These are phyloP conservation scores for Coniella vitis DNA, from an alignment of 2,329 filamentous ascomycete genomes.

Conservation along the genomic window DNA sequence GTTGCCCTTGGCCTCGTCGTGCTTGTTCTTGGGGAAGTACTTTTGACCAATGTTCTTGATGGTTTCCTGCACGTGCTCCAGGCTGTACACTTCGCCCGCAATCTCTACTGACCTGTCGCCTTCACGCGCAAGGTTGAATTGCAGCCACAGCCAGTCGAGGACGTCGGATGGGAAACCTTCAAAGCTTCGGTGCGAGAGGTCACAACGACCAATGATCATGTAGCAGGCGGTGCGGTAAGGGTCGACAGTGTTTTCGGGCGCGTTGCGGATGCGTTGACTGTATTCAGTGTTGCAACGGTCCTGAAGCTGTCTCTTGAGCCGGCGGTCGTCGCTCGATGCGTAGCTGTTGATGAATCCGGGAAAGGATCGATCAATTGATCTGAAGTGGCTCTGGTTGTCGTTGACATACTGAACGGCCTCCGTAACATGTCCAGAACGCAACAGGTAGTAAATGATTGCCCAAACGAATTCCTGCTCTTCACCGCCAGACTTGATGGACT, in stretches of 20 bases:
- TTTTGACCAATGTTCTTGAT: constrained; percentile 84
- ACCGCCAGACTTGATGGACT: constrained; percentile 30
- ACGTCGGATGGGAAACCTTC: constrained; percentile 58
- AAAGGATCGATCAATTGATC: constrained; percentile 86
- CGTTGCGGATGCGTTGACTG: constrained; percentile 74
- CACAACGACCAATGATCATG: constrained; percentile 85
- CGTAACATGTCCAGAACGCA: constrained; percentile 74
- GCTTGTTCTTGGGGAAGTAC: constrained; percentile 76
- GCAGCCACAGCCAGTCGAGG: constrained; percentile 67
- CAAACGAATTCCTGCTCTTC: constrained; percentile 80
- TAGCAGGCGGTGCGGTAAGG: constrained; percentile 97
- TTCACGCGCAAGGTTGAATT: constrained; percentile 63
- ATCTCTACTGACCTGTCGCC: constrained; percentile 57
- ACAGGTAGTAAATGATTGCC: constrained; percentile 87
- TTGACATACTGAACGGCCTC: constrained; percentile 86
- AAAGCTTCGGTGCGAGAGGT: constrained; percentile 56
- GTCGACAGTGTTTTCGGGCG: constrained; percentile 80
- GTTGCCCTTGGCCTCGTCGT: constrained; percentile 66
- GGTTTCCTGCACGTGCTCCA: constrained; percentile 65
- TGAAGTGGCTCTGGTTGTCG: constrained; percentile 71
- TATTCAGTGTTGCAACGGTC: constrained; percentile 88
- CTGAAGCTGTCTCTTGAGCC: constrained; percentile 71
- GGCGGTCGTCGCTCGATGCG: constrained; percentile 66
- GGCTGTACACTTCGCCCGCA: constrained; percentile 58
- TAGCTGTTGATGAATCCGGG: constrained; percentile 82